Base-by-base conservation (phyloP, 2,329 filamentous ascomycete genomes). In the Aspergillus uvarum region DNA sequence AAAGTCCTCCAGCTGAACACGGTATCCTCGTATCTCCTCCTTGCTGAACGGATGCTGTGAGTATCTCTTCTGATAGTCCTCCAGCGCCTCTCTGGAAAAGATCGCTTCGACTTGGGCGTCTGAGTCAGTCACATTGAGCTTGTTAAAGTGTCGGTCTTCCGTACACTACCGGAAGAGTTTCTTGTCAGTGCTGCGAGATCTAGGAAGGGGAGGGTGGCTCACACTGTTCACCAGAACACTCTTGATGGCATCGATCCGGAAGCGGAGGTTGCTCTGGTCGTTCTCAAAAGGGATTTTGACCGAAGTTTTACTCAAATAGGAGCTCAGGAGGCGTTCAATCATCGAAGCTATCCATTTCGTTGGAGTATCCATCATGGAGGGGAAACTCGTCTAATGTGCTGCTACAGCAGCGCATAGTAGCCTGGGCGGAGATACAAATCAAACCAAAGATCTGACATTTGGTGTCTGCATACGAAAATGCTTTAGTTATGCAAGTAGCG, bases 191-290 rank as follows among this genome's bases (percentile, higher is more conserved):
- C 26, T 5, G n/a, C 16, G n/a, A 2, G 11, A 6, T 19, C n/a
- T 14, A 16, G 12, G 47, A 10, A n/a, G 35, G 5, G 31, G 12
- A 29, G 12, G 22, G 16, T 5, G 14, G 44, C 62, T 56, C 63
- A 79, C 76, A 56, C 72, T 62, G 29, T 67, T 63, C 26, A 79
- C 65, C 48, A 74, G 63, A 8, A 72, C 73, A 38, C 48, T 22
- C 8, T 21, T 54, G n/a, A 47, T 55, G 16, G 7, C 57, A 6
- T 32, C 7, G 16, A 62, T 63, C 21, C 48, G 60, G 55, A 78
- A 72, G n/a, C 67, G 71, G 50, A 78, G 61, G 50, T 68, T 72
- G 32, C 68, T 71, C 12, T 71, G 75, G 66, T 77, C 68, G 58
- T 78, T 71, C 50, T 74, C 66, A 51, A 51, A 58, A 10, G 26